Conservation (phyloP, 345 rosid species). For the Garcia nutans region DNA sequence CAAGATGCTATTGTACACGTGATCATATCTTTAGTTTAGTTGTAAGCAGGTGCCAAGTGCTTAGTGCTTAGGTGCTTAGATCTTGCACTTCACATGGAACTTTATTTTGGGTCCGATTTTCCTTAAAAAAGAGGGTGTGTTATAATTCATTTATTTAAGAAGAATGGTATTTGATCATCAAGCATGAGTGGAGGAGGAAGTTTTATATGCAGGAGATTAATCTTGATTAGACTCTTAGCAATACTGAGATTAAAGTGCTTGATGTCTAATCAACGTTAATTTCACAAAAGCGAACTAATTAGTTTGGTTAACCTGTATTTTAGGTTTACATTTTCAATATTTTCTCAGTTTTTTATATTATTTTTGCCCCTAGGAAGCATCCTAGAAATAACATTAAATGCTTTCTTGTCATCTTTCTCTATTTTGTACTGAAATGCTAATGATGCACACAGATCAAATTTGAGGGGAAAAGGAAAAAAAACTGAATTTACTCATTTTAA, state of each 20-base stretch:
- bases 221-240: not conserved
- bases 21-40: not conserved
- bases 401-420: not conserved
- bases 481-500: not conserved
- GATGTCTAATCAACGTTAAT: not conserved
- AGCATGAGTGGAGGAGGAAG: too few relatives aligned
- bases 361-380: not conserved
- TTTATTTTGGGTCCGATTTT: too few relatives aligned
- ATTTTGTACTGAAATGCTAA: not conserved
- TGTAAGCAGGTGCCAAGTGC: not conserved
- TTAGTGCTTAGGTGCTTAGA: not conserved
- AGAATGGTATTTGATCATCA: too few relatives aligned
- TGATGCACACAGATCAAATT: not conserved
- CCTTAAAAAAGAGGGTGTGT: too few relatives aligned
- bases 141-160: too few relatives aligned
- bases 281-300: not conserved
- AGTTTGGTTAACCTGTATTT: not conserved
- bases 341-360: not conserved
- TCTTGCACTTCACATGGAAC: not conserved
- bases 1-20: not conserved
- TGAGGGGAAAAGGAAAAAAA: not conserved
- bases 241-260: too few relatives aligned
- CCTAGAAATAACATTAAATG: not conserved
- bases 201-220: not conserved
- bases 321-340: not conserved